These are phyloP conservation scores for Emergomyces orientalis DNA, from an alignment of 2,329 filamentous ascomycete genomes.

Conservation along the genomic window DNA sequence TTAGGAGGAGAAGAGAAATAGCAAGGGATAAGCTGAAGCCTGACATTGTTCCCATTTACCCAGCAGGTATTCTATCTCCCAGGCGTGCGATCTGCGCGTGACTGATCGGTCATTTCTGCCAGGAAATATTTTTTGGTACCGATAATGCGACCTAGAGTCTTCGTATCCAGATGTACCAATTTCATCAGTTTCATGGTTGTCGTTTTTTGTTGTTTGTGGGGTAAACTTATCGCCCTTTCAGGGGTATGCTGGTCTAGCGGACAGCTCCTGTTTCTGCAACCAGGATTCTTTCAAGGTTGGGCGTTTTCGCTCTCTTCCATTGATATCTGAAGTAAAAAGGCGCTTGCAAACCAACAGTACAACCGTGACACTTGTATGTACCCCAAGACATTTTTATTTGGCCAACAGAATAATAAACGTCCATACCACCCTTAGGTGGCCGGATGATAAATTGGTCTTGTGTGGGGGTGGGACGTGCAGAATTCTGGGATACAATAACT, in stretches of 20 bases:
- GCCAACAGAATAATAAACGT: neutral
- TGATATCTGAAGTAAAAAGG: neutral
- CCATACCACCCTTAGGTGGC: neutral
- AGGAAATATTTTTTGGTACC: neutral
- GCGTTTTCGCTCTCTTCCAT: neutral
- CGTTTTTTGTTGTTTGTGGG: too few relatives aligned
- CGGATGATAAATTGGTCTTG: neutral
- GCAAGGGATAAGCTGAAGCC: neutral
- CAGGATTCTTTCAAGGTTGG: neutral
- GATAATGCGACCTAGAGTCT: neutral
- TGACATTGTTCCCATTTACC: neutral
- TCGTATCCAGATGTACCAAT: neutral
- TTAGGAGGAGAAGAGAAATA: neutral
- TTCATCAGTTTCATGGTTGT: neutral
- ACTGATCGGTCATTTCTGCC: neutral
- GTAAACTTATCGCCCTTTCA: neutral
- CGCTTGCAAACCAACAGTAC: conserved; percentile 1
- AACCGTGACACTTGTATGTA: neutral
- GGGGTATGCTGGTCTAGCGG: neutral
- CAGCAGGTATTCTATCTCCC: neutral
- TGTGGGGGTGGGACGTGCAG: neutral
- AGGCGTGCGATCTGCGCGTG: too few relatives aligned
- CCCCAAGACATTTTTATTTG: neutral
- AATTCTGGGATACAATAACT: neutral
- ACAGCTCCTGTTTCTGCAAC: neutral